Evolutionary conservation across 164 flowering plant species (phyloP), one percentile per base, ranked within the genome.

Genomic region (Platanus orientalis): DNA sequence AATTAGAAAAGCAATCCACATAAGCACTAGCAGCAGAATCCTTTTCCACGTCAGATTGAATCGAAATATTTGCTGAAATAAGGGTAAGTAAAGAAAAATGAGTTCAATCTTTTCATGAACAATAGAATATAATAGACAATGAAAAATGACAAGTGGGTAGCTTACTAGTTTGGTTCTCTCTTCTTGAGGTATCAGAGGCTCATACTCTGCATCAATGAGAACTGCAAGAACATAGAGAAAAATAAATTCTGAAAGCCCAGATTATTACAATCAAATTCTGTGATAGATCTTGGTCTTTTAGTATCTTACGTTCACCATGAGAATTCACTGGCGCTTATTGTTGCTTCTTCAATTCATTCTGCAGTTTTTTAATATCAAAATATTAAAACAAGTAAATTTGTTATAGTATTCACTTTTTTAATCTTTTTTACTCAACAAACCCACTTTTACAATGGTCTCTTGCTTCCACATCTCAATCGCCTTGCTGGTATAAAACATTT

Each of bases 401-500:
- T n/a, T n/a, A n/a, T n/a, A n/a, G n/a, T n/a, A n/a, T n/a, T n/a
- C n/a, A n/a, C n/a, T n/a, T n/a, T n/a, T n/a, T n/a, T n/a, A n/a
- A n/a, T n/a, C n/a, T n/a, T n/a, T n/a, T n/a, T n/a, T n/a, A n/a
- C n/a, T n/a, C n/a, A n/a, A n/a, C n/a, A n/a, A 52, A 24, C 72
- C 53, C 44, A 90, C 95, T 81, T 84, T 86, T 52, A 91, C 52
- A 30, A 86, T 48, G 7, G 90, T 80, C 74, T 94, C 99, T 63
- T 89, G 86, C 65, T 86, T 91, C 99, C 99, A 94, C 97, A 89
- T 91, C 71, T 80, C 84, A 20, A 87, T 71, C 2, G 76, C 99
- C 78, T 65, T 91, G n/a, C 59, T n/a, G n/a, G n/a, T n/a, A n/a
- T n/a, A n/a, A n/a, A n/a, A n/a, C n/a, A n/a, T n/a, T n/a, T n/a